Conservation (phyloP, 2,329 filamentous ascomycete species). For the Claviceps cyperi region DNA sequence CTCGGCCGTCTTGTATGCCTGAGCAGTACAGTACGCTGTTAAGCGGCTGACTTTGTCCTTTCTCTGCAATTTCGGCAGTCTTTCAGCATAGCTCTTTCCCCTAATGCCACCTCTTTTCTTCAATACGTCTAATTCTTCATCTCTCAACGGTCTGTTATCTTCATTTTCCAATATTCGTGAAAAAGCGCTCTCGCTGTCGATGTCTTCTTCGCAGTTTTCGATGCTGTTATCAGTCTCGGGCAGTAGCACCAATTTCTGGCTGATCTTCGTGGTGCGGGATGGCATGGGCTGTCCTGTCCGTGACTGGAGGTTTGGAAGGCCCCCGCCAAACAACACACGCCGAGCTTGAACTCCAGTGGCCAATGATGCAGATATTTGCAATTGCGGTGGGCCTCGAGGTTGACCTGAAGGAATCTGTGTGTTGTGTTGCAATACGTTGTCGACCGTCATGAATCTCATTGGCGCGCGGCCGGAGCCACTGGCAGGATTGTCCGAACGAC, state of each 20-base stretch:
- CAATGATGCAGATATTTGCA: conserved; percentile 17
- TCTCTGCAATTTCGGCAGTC: conserved; percentile 74
- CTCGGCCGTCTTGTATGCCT: conserved; percentile 77
- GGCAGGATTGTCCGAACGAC: conserved; percentile 19
- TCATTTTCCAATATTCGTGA: conserved; percentile 33
- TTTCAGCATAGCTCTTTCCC: conserved; percentile 87
- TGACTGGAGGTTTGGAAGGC: conserved; percentile 25
- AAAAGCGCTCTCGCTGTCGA: conserved; percentile 28
- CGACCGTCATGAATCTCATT: conserved; percentile 75
- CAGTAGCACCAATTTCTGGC: conserved; percentile 89
- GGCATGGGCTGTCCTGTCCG: conserved; percentile 50
- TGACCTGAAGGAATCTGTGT: conserved; percentile 93
- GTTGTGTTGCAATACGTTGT: conserved; percentile 86
- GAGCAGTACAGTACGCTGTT: conserved; percentile 91
- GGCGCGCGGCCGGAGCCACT: conserved; percentile 22
- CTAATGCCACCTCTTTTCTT: conserved; percentile 45
- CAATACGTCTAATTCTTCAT: conserved; percentile 53
- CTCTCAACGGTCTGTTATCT: conserved; percentile 47
- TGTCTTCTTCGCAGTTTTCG: conserved; percentile 40
- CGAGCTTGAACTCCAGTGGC: conserved; percentile 6
- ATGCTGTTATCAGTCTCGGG: conserved; percentile 62
- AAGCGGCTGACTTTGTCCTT: conserved; percentile 79
- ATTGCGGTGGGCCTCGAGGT: conserved; percentile 54
- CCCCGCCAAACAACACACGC: conserved; percentile 21
- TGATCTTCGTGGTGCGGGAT: conserved; percentile 81